Evolutionary conservation across 2,329 filamentous ascomycete genomes (phyloP).

Genomic region (Monosporascus sp.): DNA sequence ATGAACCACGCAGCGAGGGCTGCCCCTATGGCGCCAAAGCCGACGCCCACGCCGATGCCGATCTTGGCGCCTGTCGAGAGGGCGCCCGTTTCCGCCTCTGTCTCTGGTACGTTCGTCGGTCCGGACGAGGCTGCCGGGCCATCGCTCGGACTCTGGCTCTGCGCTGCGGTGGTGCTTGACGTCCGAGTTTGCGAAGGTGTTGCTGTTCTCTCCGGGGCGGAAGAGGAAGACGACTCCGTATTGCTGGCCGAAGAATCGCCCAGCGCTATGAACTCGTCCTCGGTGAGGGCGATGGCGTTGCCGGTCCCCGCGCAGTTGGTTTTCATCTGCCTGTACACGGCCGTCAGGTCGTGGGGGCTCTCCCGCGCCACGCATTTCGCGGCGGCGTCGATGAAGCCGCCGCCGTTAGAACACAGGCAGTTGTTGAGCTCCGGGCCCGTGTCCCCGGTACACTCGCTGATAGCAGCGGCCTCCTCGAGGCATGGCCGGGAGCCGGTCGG

Average conservation of each 20-base stretch:
- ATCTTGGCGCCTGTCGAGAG: conserved; percentile 33
- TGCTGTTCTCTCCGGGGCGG: conserved; percentile 10
- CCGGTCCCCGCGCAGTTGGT: conserved; percentile 38
- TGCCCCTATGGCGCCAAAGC: conserved; percentile 19
- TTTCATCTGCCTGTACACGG: conserved; percentile 39
- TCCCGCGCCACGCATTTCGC: conserved; percentile 40
- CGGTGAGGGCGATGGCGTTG: conserved; percentile 37
- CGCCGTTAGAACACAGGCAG: conserved; percentile 46
- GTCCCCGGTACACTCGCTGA: conserved; percentile 35
- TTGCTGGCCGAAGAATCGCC: conserved; percentile 18
- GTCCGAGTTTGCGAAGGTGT: conserved; percentile 6
- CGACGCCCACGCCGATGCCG: conserved; percentile 35
- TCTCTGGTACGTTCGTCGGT: conserved; percentile 8
- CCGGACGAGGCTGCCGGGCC: no score
- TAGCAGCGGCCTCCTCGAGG: conserved; percentile 34
- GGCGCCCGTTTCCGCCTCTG: conserved; percentile 7
- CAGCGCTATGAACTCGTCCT: conserved; percentile 35
- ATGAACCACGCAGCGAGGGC: conserved; percentile 23
- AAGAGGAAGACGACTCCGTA: not conserved
- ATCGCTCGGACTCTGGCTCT: no score
- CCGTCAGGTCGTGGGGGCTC: conserved; percentile 31
- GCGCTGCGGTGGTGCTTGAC: no score
- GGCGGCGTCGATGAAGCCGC: conserved; percentile 42
- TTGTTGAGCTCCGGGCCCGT: conserved; percentile 37
- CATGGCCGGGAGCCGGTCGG: conserved; percentile 37